These are phyloP conservation scores for Tolypocladium guangdongense DNA, from an alignment of 2,329 filamentous ascomycete species.

Conservation along the genomic window DNA sequence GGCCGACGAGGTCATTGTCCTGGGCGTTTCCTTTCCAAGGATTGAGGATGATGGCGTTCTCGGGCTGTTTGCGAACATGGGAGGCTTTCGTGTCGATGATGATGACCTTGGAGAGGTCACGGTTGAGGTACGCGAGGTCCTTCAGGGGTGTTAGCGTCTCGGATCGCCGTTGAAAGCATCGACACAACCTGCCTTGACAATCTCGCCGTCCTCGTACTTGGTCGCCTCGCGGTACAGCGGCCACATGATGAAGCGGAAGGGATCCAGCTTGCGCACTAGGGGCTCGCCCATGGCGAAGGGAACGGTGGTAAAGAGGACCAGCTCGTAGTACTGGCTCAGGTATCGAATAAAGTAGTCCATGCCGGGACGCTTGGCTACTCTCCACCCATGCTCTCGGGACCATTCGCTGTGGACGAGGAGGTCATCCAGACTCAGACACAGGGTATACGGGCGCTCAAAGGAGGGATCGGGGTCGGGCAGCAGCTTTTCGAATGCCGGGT, in stretches of 20 bases:
- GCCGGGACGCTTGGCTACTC: slow-evolving; percentile 86
- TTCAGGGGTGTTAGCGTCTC: slow-evolving; percentile 23
- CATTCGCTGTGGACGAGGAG: slow-evolving; percentile 91
- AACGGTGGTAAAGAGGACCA: slow-evolving; percentile 89
- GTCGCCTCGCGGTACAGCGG: slow-evolving; percentile 94
- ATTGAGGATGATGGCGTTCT: slow-evolving; percentile 85
- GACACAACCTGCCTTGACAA: slow-evolving; percentile 64
- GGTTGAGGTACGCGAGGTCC: slow-evolving; percentile 97
- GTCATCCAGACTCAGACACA: slow-evolving; percentile 88
- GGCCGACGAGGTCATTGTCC: slow-evolving; percentile 75
- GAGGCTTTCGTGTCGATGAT: slow-evolving; percentile 78
- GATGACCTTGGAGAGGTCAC: slow-evolving; percentile 89
- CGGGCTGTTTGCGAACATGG: slow-evolving; percentile 83
- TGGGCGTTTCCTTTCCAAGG: slow-evolving; percentile 79
- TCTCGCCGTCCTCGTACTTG: slow-evolving; percentile 89
- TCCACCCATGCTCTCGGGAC: slow-evolving; percentile 89
- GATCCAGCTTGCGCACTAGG: slow-evolving; percentile 85
- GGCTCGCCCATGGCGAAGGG: slow-evolving; percentile 78
- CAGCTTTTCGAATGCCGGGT: slow-evolving; percentile 88
- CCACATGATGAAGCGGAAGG: slow-evolving; percentile 91
- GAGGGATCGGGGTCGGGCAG: slow-evolving; percentile 72
- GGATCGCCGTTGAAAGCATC: background rate
- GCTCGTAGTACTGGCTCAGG: slow-evolving; percentile 93
- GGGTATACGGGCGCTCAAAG: slow-evolving; percentile 78
- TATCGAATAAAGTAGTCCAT: slow-evolving; percentile 97